These are phyloP conservation scores for Ceratocystis colombiana DNA, from an alignment of 2,329 filamentous ascomycete species.

Conservation along the genomic window DNA sequence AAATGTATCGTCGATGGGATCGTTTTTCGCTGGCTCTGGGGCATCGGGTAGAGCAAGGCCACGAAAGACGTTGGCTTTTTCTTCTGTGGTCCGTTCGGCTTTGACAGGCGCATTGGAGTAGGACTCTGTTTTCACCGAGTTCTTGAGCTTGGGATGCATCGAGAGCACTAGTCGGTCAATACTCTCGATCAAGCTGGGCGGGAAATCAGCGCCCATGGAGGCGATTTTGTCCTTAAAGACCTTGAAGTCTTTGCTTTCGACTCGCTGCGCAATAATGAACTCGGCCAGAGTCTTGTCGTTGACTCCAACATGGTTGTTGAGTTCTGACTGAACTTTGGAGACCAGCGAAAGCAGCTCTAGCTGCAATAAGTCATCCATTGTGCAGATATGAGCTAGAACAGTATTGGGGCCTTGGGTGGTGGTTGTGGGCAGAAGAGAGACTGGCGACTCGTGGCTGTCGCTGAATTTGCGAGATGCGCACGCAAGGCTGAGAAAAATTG, in stretches of 20 bases:
- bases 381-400: slow-evolving; percentile 23
- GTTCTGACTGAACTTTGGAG: slow-evolving; percentile 84
- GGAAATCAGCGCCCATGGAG: slow-evolving; percentile 70
- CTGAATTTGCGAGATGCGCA: slow-evolving; percentile 14
- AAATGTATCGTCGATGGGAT: slow-evolving; percentile 84
- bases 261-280: slow-evolving; percentile 85
- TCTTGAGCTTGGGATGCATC: slow-evolving; percentile 85
- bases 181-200: slow-evolving; percentile 76
- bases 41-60: slow-evolving; percentile 79
- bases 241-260: slow-evolving; percentile 57
- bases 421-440: neutral
- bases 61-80: slow-evolving; percentile 80
- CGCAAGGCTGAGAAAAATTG: slow-evolving; percentile 18
- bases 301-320: slow-evolving; percentile 87
- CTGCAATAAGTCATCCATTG: slow-evolving; percentile 82
- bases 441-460: neutral
- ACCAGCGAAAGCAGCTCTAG: slow-evolving; percentile 91
- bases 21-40: slow-evolving; percentile 32
- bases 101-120: slow-evolving; percentile 15
- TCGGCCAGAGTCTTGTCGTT: slow-evolving; percentile 92
- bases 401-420: neutral
- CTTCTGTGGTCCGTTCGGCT: slow-evolving; percentile 37
- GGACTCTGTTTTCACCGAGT: slow-evolving; percentile 25
- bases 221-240: slow-evolving; percentile 70
- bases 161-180: slow-evolving; percentile 79